Conservation (phyloP, 768 basidiomycete species). For the Leccinum arenicola region DNA sequence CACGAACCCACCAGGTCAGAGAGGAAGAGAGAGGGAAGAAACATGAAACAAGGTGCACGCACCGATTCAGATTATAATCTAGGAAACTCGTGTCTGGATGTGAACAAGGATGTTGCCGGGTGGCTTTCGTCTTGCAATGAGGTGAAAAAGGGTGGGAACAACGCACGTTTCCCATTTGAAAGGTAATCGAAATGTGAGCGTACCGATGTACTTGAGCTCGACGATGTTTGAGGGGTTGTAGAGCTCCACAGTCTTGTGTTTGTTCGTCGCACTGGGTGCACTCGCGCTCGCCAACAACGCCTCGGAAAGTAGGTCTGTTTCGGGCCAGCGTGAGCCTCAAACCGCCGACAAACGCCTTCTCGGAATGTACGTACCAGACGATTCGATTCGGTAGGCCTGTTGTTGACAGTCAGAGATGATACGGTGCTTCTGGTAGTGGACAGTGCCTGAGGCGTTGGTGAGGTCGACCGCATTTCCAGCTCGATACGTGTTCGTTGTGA, state of each 20-base stretch:
- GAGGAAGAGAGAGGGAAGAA: background rate
- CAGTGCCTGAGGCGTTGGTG: slow-evolving; percentile 55
- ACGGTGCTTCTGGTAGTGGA: slow-evolving; percentile 74
- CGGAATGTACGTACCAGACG: slow-evolving; percentile 51
- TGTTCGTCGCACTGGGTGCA: slow-evolving; percentile 61
- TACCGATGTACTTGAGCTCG: slow-evolving; percentile 73
- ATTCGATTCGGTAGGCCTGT: slow-evolving; percentile 56
- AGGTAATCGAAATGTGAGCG: slow-evolving; percentile 69
- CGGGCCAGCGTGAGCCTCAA: background rate
- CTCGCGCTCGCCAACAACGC: slow-evolving; percentile 68
- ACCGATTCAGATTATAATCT: slow-evolving; percentile 85
- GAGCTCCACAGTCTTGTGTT: slow-evolving; percentile 72
- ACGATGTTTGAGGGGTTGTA: slow-evolving; percentile 69
- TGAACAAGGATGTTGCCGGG: slow-evolving; percentile 7
- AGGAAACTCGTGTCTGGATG: slow-evolving; percentile 75
- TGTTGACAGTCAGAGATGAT: slow-evolving; percentile 37
- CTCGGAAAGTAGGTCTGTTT: slow-evolving; percentile 69
- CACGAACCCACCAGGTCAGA: background rate
- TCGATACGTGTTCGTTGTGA: slow-evolving; percentile 57
- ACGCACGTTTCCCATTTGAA: slow-evolving; percentile 85
- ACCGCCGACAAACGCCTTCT: background rate
- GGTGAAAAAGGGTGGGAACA: background rate
- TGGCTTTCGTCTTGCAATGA: slow-evolving; percentile 43
- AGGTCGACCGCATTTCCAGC: slow-evolving; percentile 58
- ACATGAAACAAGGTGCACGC: background rate